Evolutionary conservation across 306 rosid species (phyloP).

Genomic region (Quercus bicolor): DNA sequence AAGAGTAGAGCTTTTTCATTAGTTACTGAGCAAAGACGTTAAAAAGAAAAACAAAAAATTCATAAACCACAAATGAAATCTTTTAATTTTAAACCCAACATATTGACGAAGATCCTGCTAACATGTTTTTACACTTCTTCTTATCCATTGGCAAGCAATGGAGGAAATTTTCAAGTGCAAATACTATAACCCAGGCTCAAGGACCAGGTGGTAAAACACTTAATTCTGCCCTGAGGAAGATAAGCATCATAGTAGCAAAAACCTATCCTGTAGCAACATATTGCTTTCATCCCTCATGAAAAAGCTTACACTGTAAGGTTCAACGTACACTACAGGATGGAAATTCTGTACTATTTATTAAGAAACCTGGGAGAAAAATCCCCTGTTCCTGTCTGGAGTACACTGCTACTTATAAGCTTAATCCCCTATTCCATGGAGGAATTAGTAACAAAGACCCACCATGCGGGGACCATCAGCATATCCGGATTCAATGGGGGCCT

Average conservation of each 20-base stretch:
- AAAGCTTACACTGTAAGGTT: too few species aligned
- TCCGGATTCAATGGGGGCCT: not conserved
- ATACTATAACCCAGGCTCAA: slow-evolving; percentile 9
- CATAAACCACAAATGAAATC: not conserved
- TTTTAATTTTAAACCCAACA: not conserved
- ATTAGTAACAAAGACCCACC: not conserved
- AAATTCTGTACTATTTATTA: too few species aligned
- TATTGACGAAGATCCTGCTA: not conserved
- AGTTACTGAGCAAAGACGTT: not conserved
- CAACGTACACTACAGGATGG: too few species aligned
- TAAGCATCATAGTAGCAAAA: not conserved
- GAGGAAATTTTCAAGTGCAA: not conserved
- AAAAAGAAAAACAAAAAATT: slow-evolving; percentile 3
- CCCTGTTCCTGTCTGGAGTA: too few species aligned
- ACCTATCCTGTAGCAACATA: not conserved
- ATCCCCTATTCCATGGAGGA: not conserved
- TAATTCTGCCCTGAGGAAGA: not conserved
- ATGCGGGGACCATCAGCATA: not conserved
- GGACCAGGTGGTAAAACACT: slow-evolving; percentile 3
- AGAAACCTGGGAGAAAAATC: too few species aligned
- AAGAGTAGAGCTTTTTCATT: slow-evolving; percentile 8
- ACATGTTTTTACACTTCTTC: not conserved
- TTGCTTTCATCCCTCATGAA: not conserved
- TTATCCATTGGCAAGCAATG: slow-evolving; percentile 9
- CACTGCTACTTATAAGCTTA: not conserved